Evolutionary conservation across 345 rosid species (phyloP), one percentile per base, ranked within the genome.

Genomic region (Acer negundo): DNA sequence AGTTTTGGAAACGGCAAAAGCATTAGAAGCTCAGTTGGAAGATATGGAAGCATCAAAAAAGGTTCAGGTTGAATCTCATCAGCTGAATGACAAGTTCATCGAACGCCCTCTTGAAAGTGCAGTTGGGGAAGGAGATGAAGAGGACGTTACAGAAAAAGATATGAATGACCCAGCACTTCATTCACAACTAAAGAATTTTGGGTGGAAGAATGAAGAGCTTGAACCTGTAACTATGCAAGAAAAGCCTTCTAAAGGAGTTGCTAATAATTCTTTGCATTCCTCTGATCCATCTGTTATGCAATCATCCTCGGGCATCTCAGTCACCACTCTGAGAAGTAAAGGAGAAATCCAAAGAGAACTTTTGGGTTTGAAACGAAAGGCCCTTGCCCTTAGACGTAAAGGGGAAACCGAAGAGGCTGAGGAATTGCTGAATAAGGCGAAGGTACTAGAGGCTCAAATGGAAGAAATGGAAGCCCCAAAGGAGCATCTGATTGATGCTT

Each of bases 331-430:
- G 55, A 84, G 86, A 84, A 87, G 77, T 49, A 89, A 83, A 83
- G 86, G 85, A 44, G 90, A 89, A 81, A 84, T 87, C 70, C 90
- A 87, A 73, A 82, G 83, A 86, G 90, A 90, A 74, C 92, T 88
- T 62, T 59, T 88, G 75, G 88, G 84, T 73, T 79, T 91, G 77
- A 89, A 88, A 79, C 88, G 93, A 75, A 88, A 85, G 74, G 91
- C 87, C 49, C 90, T 87, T 81, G 86, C 88, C 51, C 80, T 73
- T 69, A 86, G 86, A 67, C 89, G 90, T 62, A 84, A 85, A 75
- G 92, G 94, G 74, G 79, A 90, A 73, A 77, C 74, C 46, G 89
- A 78, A 69, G 91, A 88, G 42, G 90, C 90, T 22, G 93, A 89
- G 62, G 90, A 86, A 70, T 24, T 88, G 79, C 78, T 85, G 80